These are phyloP conservation scores for Pyronema domesticum DNA, from an alignment of 495 filamentous ascomycete genomes.

Conservation along the genomic window DNA sequence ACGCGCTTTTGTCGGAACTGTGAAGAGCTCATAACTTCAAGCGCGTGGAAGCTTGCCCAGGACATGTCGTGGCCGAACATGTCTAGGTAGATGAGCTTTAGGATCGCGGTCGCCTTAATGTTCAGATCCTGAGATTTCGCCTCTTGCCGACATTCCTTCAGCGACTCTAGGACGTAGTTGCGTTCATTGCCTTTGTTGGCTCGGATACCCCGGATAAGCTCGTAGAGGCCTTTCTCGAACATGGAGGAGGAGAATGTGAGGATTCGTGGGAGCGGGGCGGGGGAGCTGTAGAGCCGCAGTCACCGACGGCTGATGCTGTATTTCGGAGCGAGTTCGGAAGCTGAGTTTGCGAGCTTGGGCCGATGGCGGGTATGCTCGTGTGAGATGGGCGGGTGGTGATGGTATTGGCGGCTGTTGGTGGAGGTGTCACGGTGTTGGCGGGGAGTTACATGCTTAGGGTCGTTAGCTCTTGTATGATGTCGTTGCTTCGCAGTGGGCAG, in stretches of 20 bases:
- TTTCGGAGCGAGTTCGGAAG: too few relatives aligned
- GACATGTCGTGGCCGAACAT: slow-evolving; percentile 99
- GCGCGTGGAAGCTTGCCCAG: slow-evolving; percentile 93
- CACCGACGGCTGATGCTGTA: too few relatives aligned
- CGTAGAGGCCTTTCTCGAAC: slow-evolving; percentile 98
- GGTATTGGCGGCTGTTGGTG: too few relatives aligned
- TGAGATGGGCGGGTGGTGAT: too few relatives aligned
- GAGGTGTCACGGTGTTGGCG: too few relatives aligned
- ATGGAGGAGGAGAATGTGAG: slow-evolving; percentile 29
- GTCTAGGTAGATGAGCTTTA: slow-evolving; percentile 92
- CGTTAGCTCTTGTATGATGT: too few relatives aligned
- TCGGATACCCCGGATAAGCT: slow-evolving; percentile 89
- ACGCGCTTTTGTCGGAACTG: slow-evolving; percentile 92
- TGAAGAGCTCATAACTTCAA: slow-evolving; percentile 92
- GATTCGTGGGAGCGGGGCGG: not conserved
- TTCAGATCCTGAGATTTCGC: slow-evolving; percentile 87
- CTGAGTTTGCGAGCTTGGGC: too few relatives aligned
- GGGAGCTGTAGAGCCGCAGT: not conserved
- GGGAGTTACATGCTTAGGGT: too few relatives aligned
- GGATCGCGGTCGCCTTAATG: slow-evolving; percentile 81
- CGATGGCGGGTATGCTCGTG: too few relatives aligned
- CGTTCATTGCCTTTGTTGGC: slow-evolving; percentile 86
- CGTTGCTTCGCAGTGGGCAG: too few relatives aligned
- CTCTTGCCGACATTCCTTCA: slow-evolving; percentile 87
- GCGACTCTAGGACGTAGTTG: slow-evolving; percentile 74